Conservation (phyloP, 768 basidiomycete genomes). For the Inosperma sp. region DNA sequence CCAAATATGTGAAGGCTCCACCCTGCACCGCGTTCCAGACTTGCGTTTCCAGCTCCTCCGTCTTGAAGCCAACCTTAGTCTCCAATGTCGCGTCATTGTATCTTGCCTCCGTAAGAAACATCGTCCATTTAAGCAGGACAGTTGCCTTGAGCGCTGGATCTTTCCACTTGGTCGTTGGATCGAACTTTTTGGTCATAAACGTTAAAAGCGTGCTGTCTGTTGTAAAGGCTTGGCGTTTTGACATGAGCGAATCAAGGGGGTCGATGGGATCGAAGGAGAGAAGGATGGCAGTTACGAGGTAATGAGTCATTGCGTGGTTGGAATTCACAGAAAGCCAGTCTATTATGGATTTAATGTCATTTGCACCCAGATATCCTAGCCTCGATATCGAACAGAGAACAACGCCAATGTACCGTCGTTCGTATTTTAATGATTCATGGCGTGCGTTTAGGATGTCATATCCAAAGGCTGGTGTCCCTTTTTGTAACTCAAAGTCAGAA, state of each 20-base stretch:
- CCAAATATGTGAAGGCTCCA: conserved; percentile 73
- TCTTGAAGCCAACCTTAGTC: conserved; percentile 58
- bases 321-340: conserved; percentile 66
- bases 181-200: conserved; percentile 58
- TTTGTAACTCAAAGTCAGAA: not conserved
- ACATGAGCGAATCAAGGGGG: conserved; percentile 43
- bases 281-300: conserved; percentile 62
- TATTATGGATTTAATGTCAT: conserved; percentile 59
- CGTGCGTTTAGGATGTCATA: conserved; percentile 64
- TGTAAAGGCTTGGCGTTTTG: conserved; percentile 44
- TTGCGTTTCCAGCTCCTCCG: conserved; percentile 76
- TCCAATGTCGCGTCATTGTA: conserved; percentile 65
- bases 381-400: conserved; percentile 59
- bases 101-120: conserved; percentile 75
- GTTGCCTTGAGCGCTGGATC: conserved; percentile 66
- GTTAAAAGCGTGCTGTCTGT: conserved; percentile 43
- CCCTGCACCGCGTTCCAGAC: conserved; percentile 82
- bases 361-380: conserved; percentile 53
- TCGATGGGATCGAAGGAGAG: conserved; percentile 64
- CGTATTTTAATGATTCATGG: conserved; percentile 68
- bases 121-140: conserved; percentile 80
- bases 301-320: conserved; percentile 65
- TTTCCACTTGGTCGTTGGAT: conserved; percentile 55
- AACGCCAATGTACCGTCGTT: conserved; percentile 64
- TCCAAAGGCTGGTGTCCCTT: conserved; percentile 52